Conservation (phyloP, 2,329 filamentous ascomycete genomes). For the Paraphoma chrysanthemicola region DNA sequence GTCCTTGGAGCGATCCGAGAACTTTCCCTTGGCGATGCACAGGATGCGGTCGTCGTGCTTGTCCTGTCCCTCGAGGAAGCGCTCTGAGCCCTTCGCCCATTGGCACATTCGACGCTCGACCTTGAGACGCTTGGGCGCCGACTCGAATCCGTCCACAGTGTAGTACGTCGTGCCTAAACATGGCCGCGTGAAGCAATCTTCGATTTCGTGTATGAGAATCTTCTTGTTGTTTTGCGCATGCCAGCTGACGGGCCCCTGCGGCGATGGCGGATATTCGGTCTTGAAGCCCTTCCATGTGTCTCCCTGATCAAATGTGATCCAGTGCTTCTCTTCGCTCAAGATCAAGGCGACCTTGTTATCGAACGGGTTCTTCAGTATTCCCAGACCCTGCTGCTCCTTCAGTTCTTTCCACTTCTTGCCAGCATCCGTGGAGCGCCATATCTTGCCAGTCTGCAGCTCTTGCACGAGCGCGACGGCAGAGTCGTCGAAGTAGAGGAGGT, state of each 20-base stretch:
- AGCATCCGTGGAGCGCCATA: constrained; percentile 82
- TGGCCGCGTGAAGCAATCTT: constrained; percentile 46
- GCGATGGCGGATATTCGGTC: constrained; percentile 60
- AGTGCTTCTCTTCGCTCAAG: constrained; percentile 76
- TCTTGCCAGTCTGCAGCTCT: constrained; percentile 67
- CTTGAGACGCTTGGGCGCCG: constrained; percentile 68
- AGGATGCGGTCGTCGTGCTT: constrained; percentile 75
- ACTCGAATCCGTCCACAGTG: constrained; percentile 84
- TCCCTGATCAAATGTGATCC: constrained; percentile 82
- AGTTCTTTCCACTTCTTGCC: constrained; percentile 77
- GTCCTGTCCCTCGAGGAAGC: constrained; percentile 73
- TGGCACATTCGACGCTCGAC: constrained; percentile 77
- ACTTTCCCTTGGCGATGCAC: constrained; percentile 78
- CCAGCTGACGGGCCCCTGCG: constrained; percentile 73
- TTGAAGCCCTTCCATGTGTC: constrained; percentile 80
- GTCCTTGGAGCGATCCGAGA: constrained; percentile 74
- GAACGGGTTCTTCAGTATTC: constrained; percentile 78
- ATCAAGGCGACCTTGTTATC: constrained; percentile 82
- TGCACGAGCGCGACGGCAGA: constrained; percentile 81
- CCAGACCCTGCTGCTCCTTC: constrained; percentile 66
- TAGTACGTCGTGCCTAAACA: constrained; percentile 65
- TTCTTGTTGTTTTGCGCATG: constrained; percentile 84
- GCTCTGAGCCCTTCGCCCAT: constrained; percentile 81
- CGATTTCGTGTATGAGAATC: constrained; percentile 75
- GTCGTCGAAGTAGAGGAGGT: constrained; percentile 89